Conservation (phyloP, 352 stramenopile genomes). For the Phytopythium montanum region DNA sequence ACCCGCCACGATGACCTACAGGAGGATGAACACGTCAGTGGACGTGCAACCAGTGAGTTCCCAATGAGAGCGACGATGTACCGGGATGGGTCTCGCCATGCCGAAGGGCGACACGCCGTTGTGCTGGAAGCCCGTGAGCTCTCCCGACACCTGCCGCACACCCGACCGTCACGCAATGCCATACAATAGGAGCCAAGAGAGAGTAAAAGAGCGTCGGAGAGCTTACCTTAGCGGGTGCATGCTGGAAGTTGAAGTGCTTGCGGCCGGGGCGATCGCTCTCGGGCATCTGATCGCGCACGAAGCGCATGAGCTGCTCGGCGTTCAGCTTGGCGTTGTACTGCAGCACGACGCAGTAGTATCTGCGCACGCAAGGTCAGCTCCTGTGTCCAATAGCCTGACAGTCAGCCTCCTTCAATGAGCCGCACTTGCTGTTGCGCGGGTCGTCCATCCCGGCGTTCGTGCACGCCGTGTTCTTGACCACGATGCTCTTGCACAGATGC, state of each 20-base stretch:
- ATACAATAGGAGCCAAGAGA: too few relatives aligned
- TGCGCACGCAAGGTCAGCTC: conserved; percentile 8
- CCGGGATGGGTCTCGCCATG: conserved; percentile 67
- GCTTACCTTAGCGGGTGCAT: conserved; percentile 54
- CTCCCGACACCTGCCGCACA: conserved; percentile 37
- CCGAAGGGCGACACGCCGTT: conserved; percentile 84
- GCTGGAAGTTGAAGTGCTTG: conserved; percentile 89
- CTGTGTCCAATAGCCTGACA: background rate
- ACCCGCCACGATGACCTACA: conserved; percentile 65
- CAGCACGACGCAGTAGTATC: conserved; percentile 83
- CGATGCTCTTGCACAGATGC: conserved; percentile 89
- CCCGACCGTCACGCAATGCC: too few relatives aligned
- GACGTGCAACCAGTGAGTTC: too few relatives aligned
- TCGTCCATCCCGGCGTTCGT: conserved; percentile 50
- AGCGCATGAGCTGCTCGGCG: conserved; percentile 76
- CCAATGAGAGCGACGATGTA: conserved; percentile 14
- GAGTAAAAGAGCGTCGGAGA: too few relatives aligned
- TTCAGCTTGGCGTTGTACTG: conserved; percentile 87
- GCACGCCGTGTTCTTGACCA: conserved; percentile 86
- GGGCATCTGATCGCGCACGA: conserved; percentile 61
- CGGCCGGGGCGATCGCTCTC: conserved; percentile 49
- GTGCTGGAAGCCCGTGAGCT: conserved; percentile 82
- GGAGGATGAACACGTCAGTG: background rate
- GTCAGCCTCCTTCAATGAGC: background rate
- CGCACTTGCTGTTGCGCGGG: conserved; percentile 55